Evolutionary conservation across 495 filamentous ascomycete species (phyloP).

Genomic region (Corynascus novoguineensis): DNA sequence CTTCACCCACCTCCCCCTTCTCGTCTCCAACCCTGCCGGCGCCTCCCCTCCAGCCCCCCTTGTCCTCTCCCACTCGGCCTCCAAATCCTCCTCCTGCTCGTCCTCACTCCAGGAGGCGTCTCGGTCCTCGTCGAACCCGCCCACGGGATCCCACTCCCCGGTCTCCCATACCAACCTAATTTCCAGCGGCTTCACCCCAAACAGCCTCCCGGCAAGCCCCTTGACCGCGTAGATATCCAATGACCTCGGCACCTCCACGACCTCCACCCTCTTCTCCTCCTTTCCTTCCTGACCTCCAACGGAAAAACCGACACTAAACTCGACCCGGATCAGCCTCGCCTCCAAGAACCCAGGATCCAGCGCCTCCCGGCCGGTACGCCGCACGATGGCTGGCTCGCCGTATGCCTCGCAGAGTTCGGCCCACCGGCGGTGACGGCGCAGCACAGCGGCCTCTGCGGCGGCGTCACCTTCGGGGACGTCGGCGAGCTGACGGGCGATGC

Average conservation of each 20-base stretch:
- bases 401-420: slow-evolving; percentile 65
- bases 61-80: slow-evolving; percentile 21
- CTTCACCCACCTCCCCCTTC: slow-evolving; percentile 53
- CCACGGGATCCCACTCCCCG: slow-evolving; percentile 75
- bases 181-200: slow-evolving; percentile 56
- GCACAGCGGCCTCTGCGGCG: slow-evolving; percentile 45
- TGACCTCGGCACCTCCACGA: slow-evolving; percentile 62
- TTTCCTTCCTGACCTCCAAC: slow-evolving; percentile 10
- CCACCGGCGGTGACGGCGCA: slow-evolving; percentile 63
- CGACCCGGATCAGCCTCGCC: slow-evolving; percentile 61
- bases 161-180: slow-evolving; percentile 74
- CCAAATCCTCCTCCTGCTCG: slow-evolving; percentile 47
- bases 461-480: slow-evolving; percentile 50
- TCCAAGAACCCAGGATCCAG: slow-evolving; percentile 65
- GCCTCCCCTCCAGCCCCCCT: slow-evolving; percentile 4
- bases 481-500: slow-evolving; percentile 69
- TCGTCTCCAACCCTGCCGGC: slow-evolving; percentile 18
- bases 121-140: slow-evolving; percentile 56
- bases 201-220: slow-evolving; percentile 66
- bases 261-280: slow-evolving; percentile 13
- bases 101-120: no score
- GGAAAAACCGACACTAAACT: slow-evolving; percentile 47
- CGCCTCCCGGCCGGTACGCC: slow-evolving; percentile 36
- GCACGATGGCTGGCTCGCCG: slow-evolving; percentile 56
- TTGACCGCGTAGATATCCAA: slow-evolving; percentile 78